Base-by-base conservation (phyloP, 768 basidiomycete genomes). In the Serpula lacrymans region DNA sequence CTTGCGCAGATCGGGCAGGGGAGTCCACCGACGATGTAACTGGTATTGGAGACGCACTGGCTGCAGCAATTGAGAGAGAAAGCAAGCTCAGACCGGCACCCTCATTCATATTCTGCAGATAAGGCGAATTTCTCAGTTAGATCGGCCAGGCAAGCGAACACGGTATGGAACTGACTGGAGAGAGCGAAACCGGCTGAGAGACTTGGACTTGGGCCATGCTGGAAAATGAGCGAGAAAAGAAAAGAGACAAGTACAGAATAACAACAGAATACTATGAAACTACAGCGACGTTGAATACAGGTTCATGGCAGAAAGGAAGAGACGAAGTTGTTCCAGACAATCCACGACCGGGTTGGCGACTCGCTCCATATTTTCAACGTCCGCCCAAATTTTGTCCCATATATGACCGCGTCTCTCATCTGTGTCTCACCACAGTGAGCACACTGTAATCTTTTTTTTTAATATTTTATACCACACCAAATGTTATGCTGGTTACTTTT, bases 31-130 rank as follows among this genome's bases (percentile, higher is more conserved):
- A 45, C 26, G 32, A 46, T 36, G 50, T 35, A 30, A 70, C 50
- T 17, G 72, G 60, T 32, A 80, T 71, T 32, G 81, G 77, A 0
- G 54, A 53, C 25, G 70, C 76, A 38, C 52, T 70, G 24, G 72
- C 69, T 7, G 82, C 82, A 6, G 74, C 81, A 27, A 80, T 65
- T 45, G 85, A 85, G 40, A 88, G 64, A 5, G 84, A 86, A 29
- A 88, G 73, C 16, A 88, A 67, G 52, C 82, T 84, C 34, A 47
- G 47, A 34, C 45, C 45, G 16, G 42, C 22, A 17, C 47, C 32
- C 25, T 37, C 43, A 27, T 30, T 42, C 47, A n/a, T n/a, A n/a
- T n/a, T n/a, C n/a, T n/a, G n/a, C n/a, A n/a, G n/a, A n/a, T n/a
- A n/a, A n/a, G n/a, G n/a, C n/a, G n/a, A n/a, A n/a, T n/a, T n/a